phyloP scores from a whole-genome alignment of 129 eudicot genomes.

The Arctium minus region DNA sequence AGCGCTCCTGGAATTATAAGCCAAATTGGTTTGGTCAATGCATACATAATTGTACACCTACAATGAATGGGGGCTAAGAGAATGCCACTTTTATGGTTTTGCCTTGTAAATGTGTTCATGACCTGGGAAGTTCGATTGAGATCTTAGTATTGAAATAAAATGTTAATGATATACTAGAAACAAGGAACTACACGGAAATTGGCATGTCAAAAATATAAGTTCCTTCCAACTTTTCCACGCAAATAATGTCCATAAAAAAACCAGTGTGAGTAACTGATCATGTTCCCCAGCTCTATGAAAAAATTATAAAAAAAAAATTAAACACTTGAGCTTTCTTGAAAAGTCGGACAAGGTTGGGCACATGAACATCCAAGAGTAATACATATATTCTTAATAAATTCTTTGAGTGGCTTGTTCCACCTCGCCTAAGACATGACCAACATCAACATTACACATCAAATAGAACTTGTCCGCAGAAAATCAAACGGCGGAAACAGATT shows the following conservation, averaged over 20 bases:
- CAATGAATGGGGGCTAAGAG: neutral
- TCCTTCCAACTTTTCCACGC: neutral
- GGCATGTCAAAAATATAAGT: neutral
- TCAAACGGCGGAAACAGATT: neutral
- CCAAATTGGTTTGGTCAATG: neutral
- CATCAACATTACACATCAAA: neutral
- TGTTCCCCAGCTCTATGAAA: neutral
- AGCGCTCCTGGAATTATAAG: constrained; percentile 61
- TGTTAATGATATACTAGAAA: neutral
- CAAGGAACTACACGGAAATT: neutral
- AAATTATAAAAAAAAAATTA: neutral
- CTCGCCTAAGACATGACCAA: neutral
- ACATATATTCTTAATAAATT: neutral
- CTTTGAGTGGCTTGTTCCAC: neutral
- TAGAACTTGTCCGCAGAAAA: neutral
- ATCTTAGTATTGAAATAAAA: neutral
- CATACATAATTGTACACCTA: neutral
- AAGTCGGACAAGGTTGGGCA: neutral
- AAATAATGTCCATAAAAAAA: neutral
- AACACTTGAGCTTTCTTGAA: neutral
- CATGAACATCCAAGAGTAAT: neutral
- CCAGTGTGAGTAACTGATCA: neutral
- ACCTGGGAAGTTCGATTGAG: neutral
- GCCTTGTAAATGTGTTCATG: neutral
- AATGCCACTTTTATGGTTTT: neutral